Conservation (phyloP, 2,329 filamentous ascomycete genomes). For the Colletotrichum scovillei region DNA sequence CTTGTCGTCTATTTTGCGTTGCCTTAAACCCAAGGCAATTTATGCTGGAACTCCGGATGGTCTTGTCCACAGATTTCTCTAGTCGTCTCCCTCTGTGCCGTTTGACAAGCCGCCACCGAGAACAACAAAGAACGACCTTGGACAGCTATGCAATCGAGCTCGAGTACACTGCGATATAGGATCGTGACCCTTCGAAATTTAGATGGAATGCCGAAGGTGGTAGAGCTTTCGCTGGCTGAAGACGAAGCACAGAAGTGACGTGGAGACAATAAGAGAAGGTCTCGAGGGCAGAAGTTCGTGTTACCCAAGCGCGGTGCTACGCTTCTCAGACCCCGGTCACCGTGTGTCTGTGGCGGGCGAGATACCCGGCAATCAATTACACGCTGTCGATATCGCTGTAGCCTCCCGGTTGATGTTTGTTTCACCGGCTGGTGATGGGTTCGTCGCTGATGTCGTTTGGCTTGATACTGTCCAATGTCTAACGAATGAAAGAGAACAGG, state of each 20-base stretch:
- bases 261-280: background rate
- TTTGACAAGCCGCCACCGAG: background rate
- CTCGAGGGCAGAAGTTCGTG: slow-evolving; percentile 14
- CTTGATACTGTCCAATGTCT: slow-evolving; percentile 9
- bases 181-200: background rate
- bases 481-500: background rate
- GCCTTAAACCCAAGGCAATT: background rate
- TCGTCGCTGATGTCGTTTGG: background rate
- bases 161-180: background rate
- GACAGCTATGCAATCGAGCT: background rate
- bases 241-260: background rate
- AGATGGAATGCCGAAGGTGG: background rate
- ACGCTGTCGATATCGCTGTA: background rate
- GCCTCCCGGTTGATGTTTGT: background rate
- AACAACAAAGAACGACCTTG: background rate
- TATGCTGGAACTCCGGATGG: background rate
- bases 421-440: background rate
- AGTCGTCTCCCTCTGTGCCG: background rate
- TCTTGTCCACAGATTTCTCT: background rate
- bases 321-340: background rate
- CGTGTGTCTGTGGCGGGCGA: background rate
- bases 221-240: background rate
- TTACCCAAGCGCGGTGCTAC: slow-evolving; percentile 13
- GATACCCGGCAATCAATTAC: slow-evolving; percentile 10
- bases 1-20: background rate